phyloP scores from a whole-genome alignment of 345 rosid species.

The Arabidopsis arenosa region DNA sequence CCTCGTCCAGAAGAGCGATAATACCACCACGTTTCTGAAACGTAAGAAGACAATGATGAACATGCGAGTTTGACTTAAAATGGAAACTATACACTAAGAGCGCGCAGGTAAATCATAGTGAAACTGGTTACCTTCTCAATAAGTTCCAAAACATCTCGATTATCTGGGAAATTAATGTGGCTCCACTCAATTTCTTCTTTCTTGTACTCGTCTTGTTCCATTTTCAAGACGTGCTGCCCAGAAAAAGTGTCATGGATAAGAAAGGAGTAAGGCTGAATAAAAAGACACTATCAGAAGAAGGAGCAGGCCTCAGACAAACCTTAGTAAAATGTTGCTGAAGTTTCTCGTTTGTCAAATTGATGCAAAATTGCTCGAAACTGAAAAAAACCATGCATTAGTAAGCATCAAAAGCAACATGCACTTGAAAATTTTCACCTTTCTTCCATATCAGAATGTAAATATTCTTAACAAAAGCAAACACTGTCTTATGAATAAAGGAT shows the following conservation, averaged over 20 bases:
- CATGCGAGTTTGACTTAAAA: constrained; percentile 14
- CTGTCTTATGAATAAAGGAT: background rate
- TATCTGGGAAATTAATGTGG: constrained; percentile 90
- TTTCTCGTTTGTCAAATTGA: constrained; percentile 98
- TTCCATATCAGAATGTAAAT: constrained; percentile 13
- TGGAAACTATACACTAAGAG: constrained; percentile 12
- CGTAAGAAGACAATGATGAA: constrained; percentile 28
- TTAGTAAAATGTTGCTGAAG: constrained; percentile 98
- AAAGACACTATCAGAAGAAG: constrained; percentile 27
- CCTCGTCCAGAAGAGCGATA: constrained; percentile 95
- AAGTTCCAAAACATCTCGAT: constrained; percentile 85
- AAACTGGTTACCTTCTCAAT: constrained; percentile 82
- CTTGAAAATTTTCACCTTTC: constrained; percentile 1
- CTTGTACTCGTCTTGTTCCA: constrained; percentile 99
- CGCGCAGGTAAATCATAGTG: constrained; percentile 25
- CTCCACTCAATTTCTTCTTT: constrained; percentile 96
- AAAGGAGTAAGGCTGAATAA: constrained; percentile 30
- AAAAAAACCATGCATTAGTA: constrained; percentile 42
- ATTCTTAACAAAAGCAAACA: constrained; percentile 5
- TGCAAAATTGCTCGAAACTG: constrained; percentile 99
- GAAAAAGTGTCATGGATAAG: constrained; percentile 42
- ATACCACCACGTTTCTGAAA: constrained; percentile 97
- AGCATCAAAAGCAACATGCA: constrained; percentile 36
- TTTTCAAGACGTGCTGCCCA: constrained; percentile 93
- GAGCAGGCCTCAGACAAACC: constrained; percentile 54